These are phyloP conservation scores for Botrytis squamosa DNA, from an alignment of 2,329 filamentous ascomycete genomes.

Conservation along the genomic window DNA sequence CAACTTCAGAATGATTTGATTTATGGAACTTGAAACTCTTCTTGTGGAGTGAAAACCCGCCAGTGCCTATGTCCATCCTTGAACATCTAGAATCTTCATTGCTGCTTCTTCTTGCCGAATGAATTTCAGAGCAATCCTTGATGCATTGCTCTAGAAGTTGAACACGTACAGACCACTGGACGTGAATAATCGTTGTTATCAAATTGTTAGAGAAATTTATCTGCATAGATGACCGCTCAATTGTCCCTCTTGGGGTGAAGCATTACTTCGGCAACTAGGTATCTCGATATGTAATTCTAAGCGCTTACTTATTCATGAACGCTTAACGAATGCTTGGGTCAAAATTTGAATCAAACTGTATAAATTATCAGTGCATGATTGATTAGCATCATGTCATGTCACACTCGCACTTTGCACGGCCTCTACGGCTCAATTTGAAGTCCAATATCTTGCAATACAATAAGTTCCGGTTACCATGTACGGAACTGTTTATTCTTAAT, in stretches of 20 bases:
- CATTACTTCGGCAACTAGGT: neutral
- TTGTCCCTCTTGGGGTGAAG: neutral
- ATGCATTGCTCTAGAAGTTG: neutral
- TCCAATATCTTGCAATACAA: neutral
- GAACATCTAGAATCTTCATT: neutral
- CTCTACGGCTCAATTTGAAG: neutral
- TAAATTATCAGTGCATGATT: neutral
- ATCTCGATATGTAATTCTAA: neutral
- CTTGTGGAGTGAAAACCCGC: too few relatives aligned
- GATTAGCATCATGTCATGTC: neutral
- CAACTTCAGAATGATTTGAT: neutral
- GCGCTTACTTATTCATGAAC: neutral
- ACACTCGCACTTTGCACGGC: neutral
- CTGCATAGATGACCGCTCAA: neutral
- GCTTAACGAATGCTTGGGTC: neutral
- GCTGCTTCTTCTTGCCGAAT: neutral
- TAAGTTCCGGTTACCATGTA: too few relatives aligned
- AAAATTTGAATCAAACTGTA: neutral
- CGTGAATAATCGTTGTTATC: neutral
- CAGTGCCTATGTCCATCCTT: neutral
- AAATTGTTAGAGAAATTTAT: neutral
- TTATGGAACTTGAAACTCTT: neutral
- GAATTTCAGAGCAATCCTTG: neutral
- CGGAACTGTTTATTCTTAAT: neutral
- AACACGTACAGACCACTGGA: neutral